Evolutionary conservation across 2,329 filamentous ascomycete species (phyloP).

Genomic region (Fonsecaea multimorphosa): DNA sequence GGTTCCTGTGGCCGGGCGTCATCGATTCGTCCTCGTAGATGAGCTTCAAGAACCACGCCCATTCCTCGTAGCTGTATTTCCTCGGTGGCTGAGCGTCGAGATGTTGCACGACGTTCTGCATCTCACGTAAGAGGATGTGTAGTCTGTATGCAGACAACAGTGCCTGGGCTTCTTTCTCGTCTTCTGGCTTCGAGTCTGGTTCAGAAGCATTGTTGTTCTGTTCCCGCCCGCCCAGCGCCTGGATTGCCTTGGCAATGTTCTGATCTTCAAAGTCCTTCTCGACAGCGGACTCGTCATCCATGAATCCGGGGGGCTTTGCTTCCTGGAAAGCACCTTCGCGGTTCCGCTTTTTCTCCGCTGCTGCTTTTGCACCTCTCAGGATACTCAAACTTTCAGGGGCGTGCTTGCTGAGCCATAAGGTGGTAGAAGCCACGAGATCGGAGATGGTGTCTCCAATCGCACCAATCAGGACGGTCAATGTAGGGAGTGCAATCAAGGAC

Average conservation of each 20-base stretch:
- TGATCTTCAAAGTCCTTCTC: constrained; percentile 4
- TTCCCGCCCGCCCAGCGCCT: constrained; percentile 23
- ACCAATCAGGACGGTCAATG: constrained; percentile 50
- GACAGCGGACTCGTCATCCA: constrained; percentile 4
- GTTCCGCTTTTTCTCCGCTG: constrained; percentile 6
- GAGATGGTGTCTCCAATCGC: constrained; percentile 48
- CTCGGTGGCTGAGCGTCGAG: constrained; percentile 37
- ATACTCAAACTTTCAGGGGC: constrained; percentile 4
- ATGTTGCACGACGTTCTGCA: constrained; percentile 39
- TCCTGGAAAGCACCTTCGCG: constrained; percentile 1
- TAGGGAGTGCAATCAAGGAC: constrained; percentile 49
- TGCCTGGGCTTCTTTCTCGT: constrained; percentile 30
- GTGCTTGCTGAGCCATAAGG: constrained; percentile 8
- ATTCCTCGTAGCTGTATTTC: constrained; percentile 37
- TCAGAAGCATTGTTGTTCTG: constrained; percentile 9
- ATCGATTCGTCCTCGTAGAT: constrained; percentile 10
- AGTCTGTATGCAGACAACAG: constrained; percentile 26
- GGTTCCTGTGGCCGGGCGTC: not conserved
- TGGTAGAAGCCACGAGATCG: constrained; percentile 15
- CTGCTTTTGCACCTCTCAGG: not conserved
- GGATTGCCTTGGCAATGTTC: constrained; percentile 15
- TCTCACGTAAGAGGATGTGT: constrained; percentile 35
- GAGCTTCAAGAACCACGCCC: constrained; percentile 19
- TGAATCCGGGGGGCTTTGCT: constrained; percentile 7
- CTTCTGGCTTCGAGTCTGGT: constrained; percentile 16